These are phyloP conservation scores for Ganoderma lingzhi DNA, from an alignment of 1,284 basidiomycete genomes.

Conservation along the genomic window DNA sequence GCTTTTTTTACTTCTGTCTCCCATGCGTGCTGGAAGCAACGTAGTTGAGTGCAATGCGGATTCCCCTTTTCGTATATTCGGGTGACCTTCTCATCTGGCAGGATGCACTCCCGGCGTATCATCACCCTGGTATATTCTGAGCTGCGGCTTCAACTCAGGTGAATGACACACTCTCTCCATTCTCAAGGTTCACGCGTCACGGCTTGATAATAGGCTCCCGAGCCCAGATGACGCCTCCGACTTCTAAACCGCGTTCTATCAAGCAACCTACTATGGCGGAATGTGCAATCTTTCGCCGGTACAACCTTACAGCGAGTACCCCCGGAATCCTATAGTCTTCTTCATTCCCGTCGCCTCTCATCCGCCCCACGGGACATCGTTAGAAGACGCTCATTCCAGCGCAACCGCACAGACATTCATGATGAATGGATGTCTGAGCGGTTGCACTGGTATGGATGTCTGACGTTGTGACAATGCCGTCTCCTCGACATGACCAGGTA, in stretches of 20 bases:
- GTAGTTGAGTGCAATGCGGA: background rate
- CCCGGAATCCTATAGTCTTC: background rate
- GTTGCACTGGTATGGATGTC: constrained; percentile 26
- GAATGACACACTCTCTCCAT: background rate
- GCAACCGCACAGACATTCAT: constrained; percentile 34
- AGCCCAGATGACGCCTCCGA: background rate
- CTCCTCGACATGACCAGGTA: background rate
- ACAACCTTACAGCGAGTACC: no score
- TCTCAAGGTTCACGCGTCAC: background rate
- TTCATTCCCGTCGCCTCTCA: background rate
- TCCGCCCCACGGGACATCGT: background rate
- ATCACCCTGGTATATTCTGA: background rate
- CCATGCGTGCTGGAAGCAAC: background rate
- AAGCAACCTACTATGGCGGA: no score
- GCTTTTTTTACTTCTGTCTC: background rate
- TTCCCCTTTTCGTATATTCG: background rate
- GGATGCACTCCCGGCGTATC: no score
- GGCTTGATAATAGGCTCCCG: background rate
- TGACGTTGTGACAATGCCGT: background rate
- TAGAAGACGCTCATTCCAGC: constrained; percentile 15
- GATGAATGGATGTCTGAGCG: constrained; percentile 37
- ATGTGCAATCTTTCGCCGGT: no score
- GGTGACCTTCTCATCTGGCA: background rate
- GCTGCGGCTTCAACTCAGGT: background rate
- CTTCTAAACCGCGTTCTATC: background rate